Evolutionary conservation across 768 basidiomycete species (phyloP).

Genomic region (Xerocomus spinulosus): DNA sequence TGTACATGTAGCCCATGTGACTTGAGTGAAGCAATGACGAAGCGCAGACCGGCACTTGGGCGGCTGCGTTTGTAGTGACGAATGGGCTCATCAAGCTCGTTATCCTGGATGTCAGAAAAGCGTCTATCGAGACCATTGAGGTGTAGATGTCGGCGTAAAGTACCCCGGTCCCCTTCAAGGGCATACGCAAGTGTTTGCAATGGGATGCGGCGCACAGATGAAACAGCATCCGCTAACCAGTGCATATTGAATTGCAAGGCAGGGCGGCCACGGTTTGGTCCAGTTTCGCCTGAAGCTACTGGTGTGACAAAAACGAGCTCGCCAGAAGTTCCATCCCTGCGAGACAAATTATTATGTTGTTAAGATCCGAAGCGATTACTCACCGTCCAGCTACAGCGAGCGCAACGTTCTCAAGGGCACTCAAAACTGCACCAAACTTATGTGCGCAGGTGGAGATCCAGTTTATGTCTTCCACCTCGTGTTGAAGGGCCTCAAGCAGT

Average conservation of each 20-base stretch:
- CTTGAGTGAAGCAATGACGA: slow-evolving; percentile 1
- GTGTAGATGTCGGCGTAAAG: slow-evolving; percentile 10
- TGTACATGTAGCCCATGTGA: neutral
- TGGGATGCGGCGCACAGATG: neutral
- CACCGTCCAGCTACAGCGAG: too few relatives aligned
- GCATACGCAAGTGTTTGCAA: neutral
- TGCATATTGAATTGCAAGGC: neutral
- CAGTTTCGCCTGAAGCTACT: too few relatives aligned
- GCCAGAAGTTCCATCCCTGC: too few relatives aligned
- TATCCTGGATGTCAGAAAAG: slow-evolving; percentile 13
- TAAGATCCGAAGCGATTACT: too few relatives aligned
- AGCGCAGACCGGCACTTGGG: slow-evolving; percentile 18
- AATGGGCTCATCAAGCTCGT: slow-evolving; percentile 18
- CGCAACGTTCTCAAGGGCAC: too few relatives aligned
- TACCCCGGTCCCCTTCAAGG: slow-evolving; percentile 13
- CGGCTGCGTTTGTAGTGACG: too few relatives aligned
- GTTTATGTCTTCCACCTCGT: too few relatives aligned
- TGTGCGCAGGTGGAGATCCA: too few relatives aligned
- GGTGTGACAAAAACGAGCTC: too few relatives aligned
- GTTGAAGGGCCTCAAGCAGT: too few relatives aligned
- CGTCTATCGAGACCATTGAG: slow-evolving; percentile 3
- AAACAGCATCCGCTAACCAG: slow-evolving; percentile 1
- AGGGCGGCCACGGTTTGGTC: neutral
- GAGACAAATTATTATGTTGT: too few relatives aligned
- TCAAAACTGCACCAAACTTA: too few relatives aligned